A percentile compares a stretch with the other conserved stretches of the same genome.
These are phyloP conservation scores for Globisporangium mamillatum DNA, from an alignment of 352 stramenopile species.

Conservation along the genomic window DNA sequence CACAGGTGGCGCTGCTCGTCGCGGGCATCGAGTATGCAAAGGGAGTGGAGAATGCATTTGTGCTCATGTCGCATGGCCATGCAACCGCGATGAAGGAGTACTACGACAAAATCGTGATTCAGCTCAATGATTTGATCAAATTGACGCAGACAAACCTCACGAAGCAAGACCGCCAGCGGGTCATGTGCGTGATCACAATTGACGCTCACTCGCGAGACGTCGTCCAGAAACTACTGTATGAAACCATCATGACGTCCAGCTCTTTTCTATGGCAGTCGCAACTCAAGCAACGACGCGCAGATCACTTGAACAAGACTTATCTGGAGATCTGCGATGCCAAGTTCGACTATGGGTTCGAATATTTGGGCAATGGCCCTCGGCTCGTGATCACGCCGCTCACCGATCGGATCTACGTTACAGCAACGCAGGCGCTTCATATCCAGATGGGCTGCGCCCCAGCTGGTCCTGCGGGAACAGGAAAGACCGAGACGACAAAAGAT, in stretches of 20 bases:
- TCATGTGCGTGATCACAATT: conserved; percentile 96
- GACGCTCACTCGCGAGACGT: conserved; percentile 92
- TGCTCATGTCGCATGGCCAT: conserved; percentile 63
- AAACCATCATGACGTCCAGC: conserved; percentile 63
- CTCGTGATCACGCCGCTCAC: conserved; percentile 94
- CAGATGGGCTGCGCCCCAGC: conserved; percentile 94
- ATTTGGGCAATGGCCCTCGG: conserved; percentile 91
- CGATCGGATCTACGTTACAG: conserved; percentile 95
- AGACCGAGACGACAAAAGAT: conserved; percentile 96
- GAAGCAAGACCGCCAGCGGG: conserved; percentile 85
- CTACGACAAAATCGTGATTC: conserved; percentile 78
- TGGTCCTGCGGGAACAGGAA: conserved; percentile 88
- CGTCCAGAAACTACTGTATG: conserved; percentile 88
- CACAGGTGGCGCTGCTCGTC: conserved; percentile 91
- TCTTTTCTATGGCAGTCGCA: conserved; percentile 94
- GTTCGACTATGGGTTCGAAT: conserved; percentile 95
- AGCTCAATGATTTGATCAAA: conserved; percentile 92
- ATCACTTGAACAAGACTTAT: conserved; percentile 47
- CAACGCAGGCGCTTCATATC: conserved; percentile 92
- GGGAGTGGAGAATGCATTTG: conserved; percentile 84
- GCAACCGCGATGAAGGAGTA: conserved; percentile 83
- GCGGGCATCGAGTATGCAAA: conserved; percentile 88
- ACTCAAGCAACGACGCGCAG: conserved; percentile 78
- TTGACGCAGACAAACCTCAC: conserved; percentile 83
- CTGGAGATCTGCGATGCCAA: conserved; percentile 91